Base-by-base conservation (phyloP, 192 early-diverging fungal species). In the Backusella circina region DNA sequence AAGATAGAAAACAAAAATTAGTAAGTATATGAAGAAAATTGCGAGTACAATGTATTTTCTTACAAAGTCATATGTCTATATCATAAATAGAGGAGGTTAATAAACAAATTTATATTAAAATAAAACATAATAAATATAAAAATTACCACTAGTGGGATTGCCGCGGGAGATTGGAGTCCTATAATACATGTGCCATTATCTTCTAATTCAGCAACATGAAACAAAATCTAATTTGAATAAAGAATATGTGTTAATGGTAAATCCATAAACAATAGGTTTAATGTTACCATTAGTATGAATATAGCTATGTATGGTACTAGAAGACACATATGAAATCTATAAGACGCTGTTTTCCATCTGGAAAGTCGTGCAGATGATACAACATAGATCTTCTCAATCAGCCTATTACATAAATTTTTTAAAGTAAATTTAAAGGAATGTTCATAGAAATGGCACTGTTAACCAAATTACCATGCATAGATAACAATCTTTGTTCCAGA, bases 401-500 rank as follows among this genome's bases (percentile, higher is more conserved):
- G 54, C 76, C 76, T 77, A 71, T 23, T 41, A 44, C 0, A 23
- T 4, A 61, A 10, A 12, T 61, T 28, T 18, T 5, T 10, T 28
- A 28, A 12, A 61, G 9, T 61, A 26, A 16, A 21, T 18, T 61
- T 61, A 61, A 4, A 28, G 26, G 5, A 21, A 51, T 8, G 1
- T 12, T 28, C 12, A 10, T 61, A 28, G 54, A 28, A 61, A 47
- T 47, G 6, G 18, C 16, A 1, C 16, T 47, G 6, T 28, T 61
- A 9, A 28, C 28, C n/a, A 28, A 26, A 28, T 26, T 79, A 79
- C 79, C 79, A 87, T 3, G 77, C 57, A 70, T 83, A 87, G 30
- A 87, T 85, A 6, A 75, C 44, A 15, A 87, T 65, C 50, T 87
- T 87, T 28, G 82, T 82, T 9, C 67, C 51, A 0, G 82, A 77